Conservation (phyloP, 1,284 basidiomycete species). For the Farysia itapuensis region DNA sequence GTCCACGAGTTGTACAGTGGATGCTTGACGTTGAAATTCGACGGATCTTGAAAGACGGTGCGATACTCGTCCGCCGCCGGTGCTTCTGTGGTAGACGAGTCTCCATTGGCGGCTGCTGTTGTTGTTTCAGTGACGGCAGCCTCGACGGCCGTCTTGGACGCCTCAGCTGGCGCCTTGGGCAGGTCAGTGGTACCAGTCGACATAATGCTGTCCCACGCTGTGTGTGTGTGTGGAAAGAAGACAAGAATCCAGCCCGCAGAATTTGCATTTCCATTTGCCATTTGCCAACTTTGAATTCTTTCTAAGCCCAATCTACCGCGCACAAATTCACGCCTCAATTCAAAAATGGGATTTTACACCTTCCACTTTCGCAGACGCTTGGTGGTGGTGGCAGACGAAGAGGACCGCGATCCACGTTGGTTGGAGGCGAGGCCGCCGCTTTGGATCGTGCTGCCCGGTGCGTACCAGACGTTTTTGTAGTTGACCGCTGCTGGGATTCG, state of each 20-base stretch:
- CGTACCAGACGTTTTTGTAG: constrained; percentile 47
- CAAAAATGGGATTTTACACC: constrained; percentile 10
- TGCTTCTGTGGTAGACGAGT: constrained; percentile 2
- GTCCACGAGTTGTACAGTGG: constrained; percentile 58
- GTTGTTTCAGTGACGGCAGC: constrained; percentile 36
- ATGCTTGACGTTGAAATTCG: constrained; percentile 59
- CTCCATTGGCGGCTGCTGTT: constrained; percentile 8
- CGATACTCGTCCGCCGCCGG: constrained; percentile 30
- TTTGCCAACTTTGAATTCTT: too few species aligned
- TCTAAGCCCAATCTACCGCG: too few species aligned
- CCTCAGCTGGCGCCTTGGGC: constrained; percentile 39
- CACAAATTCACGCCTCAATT: too few species aligned
- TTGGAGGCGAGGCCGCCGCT: constrained; percentile 15
- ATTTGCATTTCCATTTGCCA: too few species aligned
- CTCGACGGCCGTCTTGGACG: constrained; percentile 46
- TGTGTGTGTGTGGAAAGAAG: too few species aligned
- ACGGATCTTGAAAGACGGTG: constrained; percentile 56
- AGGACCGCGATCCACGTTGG: too few species aligned
- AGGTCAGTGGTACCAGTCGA: constrained; percentile 26
- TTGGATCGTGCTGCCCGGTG: constrained; percentile 26
- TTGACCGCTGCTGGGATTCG: constrained; percentile 36
- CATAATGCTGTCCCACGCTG: constrained; percentile 15
- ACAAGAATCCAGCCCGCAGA: too few species aligned
- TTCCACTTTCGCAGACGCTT: constrained; percentile 39
- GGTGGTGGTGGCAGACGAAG: too few species aligned